phyloP scores from a whole-genome alignment of 345 rosid genomes.

The Carallia pectinifolia region DNA sequence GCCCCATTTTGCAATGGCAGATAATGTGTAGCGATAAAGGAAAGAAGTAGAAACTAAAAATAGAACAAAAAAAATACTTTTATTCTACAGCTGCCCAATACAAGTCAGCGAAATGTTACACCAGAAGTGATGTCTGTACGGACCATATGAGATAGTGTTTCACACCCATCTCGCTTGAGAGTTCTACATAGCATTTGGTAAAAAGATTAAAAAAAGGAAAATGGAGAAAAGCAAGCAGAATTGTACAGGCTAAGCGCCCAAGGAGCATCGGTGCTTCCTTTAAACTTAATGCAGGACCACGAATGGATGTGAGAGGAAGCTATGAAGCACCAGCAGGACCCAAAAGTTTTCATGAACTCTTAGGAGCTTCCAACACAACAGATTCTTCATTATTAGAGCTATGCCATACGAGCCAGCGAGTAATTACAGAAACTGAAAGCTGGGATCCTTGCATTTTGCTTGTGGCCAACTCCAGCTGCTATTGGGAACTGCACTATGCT shows the following conservation, averaged over 20 bases:
- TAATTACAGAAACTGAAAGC: constrained; percentile 21
- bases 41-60: not conserved
- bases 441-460: constrained; percentile 12
- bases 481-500: constrained; percentile 15
- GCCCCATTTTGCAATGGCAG: constrained; percentile 56
- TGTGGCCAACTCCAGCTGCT: constrained; percentile 17
- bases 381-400: constrained; percentile 2
- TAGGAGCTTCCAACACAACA: not conserved
- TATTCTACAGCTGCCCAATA: constrained; percentile 9
- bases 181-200: constrained; percentile 1
- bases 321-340: not conserved
- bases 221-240: constrained; percentile 20
- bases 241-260: not conserved
- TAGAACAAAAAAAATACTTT: not conserved
- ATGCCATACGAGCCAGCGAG: constrained; percentile 11
- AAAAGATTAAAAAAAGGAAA: constrained; percentile 3
- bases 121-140: constrained; percentile 11
- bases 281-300: not conserved
- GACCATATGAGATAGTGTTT: not conserved
- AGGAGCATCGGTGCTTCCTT: not conserved
- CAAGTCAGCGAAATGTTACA: not conserved
- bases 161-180: not conserved
- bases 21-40: not conserved
- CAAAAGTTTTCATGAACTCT: not conserved
- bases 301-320: not conserved